Evolutionary conservation across 2,329 filamentous ascomycete genomes (phyloP).

Genomic region (Diaporthe longicolla): DNA sequence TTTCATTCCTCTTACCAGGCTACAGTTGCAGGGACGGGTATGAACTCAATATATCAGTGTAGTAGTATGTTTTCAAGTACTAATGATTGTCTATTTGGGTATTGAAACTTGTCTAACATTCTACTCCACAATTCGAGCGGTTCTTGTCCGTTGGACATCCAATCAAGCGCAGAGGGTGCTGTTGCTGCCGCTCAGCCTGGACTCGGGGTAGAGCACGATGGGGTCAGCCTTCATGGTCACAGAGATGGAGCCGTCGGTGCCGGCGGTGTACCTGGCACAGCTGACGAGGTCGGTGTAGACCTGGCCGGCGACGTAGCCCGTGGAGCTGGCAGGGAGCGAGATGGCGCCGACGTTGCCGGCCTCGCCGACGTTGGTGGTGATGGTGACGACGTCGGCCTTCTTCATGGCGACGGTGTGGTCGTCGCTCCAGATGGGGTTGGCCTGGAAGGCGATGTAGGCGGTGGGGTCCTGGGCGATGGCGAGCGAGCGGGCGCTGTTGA

Average conservation of each 20-base stretch:
- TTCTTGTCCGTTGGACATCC: not conserved
- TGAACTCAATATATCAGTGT: no score
- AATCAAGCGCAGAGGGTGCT: slow-evolving; percentile 13
- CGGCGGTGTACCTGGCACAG: slow-evolving; percentile 15
- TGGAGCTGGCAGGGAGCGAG: slow-evolving; percentile 19
- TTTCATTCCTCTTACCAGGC: no score
- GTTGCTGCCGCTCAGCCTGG: slow-evolving; percentile 15
- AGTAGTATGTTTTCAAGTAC: no score
- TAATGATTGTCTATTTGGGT: not conserved
- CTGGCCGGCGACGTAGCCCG: slow-evolving; percentile 14
- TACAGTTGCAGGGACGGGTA: no score
- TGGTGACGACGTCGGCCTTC: slow-evolving; percentile 19
- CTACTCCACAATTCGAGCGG: not conserved
- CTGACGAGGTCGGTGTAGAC: slow-evolving; percentile 18
- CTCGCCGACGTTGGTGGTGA: slow-evolving; percentile 24
- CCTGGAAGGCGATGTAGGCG: slow-evolving; percentile 22
- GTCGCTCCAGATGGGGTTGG: slow-evolving; percentile 21
- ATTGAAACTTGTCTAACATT: not conserved
- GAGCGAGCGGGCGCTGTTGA: slow-evolving; percentile 49
- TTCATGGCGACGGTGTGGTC: slow-evolving; percentile 28
- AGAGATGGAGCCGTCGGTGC: slow-evolving; percentile 11
- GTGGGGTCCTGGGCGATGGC: slow-evolving; percentile 43
- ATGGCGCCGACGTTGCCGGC: not conserved
- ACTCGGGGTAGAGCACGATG: slow-evolving; percentile 13
- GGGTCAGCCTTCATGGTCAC: slow-evolving; percentile 17